Base-by-base conservation (phyloP, 495 filamentous ascomycete species). In the Penicillium subrubescens region DNA sequence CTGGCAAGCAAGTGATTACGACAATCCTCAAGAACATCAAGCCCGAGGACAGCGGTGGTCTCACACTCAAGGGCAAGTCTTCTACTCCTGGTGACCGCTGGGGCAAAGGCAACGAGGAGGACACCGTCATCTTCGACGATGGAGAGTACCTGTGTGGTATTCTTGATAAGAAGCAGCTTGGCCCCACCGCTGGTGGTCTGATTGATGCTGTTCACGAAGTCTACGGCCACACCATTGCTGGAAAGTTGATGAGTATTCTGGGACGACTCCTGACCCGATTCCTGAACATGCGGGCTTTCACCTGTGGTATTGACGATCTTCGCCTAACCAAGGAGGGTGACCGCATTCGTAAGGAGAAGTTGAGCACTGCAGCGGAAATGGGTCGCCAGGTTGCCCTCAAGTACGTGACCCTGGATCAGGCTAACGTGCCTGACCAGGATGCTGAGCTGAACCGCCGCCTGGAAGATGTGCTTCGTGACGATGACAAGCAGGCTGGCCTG, bases 251-350 rank as follows among this genome's bases (percentile, higher is more conserved):
- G 51, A 93, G 92, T 79, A 88, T 96, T 67, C 81, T 98, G 52
- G 95, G 95, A 56, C 86, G 96, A 35, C 85, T 99, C 29, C 77
- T 98, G 59, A 99, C 94, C 2, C 89, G 92, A 59, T 90, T 93
- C 67, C 83, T 98, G 57, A 90, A 93, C 73, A 97, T 97, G 89
- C 83, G 93, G 31, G 96, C 92, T 0, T 97, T 97, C 73, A 93
- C 90, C 63, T 99, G 96, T 77, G 96, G 96, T 67, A 96, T 99
- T 79, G 96, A 98, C 68, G 96, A 99, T 83, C 84, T 99, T 65
- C 83, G 89, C 25, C 85, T 98, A 56, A 99, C 95, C 2, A 81
- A 85, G 10, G 82, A 92, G 62, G 94, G 95, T 53, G 92, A 99
- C 68, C 79, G 80, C 59, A 79, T 79, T 46, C 87, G 96, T 31